Evolutionary conservation across 805 yeast genomes (phyloP).

Genomic region (Starmera pachycereana): DNA sequence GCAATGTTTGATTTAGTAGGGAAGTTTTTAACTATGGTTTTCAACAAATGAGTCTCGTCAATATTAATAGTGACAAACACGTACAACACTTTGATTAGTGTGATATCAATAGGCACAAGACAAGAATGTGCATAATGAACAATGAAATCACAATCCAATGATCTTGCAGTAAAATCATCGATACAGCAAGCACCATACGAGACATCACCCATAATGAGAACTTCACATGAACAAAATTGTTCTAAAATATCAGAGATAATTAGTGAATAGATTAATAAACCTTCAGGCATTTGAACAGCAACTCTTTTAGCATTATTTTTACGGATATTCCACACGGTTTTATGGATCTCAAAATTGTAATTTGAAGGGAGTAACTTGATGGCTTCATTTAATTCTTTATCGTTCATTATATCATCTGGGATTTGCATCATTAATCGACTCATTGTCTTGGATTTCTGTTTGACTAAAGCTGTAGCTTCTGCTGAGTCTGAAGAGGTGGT

Average conservation of each 20-base stretch:
- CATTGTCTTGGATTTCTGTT: conserved; percentile 1
- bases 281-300: conserved; percentile 97
- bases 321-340: conserved; percentile 86
- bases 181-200: conserved; percentile 98
- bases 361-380: conserved; percentile 75
- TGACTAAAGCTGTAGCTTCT: conserved; percentile 5
- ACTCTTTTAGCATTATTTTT: conserved; percentile 71
- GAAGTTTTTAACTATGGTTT: conserved; percentile 68
- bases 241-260: conserved; percentile 87
- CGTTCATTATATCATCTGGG: conserved; percentile 75
- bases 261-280: conserved; percentile 77
- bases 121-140: conserved; percentile 98
- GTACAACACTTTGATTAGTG: conserved; percentile 84
- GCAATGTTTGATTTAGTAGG: conserved; percentile 57
- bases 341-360: conserved; percentile 92
- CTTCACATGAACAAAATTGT: conserved; percentile 81
- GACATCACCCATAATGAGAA: conserved; percentile 96
- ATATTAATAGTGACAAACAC: conserved; percentile 90
- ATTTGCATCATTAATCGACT: conserved; percentile 73
- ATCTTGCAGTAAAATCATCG: conserved; percentile 89
- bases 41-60: conserved; percentile 71
- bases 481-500: too few species aligned
- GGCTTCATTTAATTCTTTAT: conserved; percentile 76
- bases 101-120: conserved; percentile 88
- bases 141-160: conserved; percentile 87